Conservation (phyloP, 2,329 filamentous ascomycete genomes). For the Leptoxyphium fumago region DNA sequence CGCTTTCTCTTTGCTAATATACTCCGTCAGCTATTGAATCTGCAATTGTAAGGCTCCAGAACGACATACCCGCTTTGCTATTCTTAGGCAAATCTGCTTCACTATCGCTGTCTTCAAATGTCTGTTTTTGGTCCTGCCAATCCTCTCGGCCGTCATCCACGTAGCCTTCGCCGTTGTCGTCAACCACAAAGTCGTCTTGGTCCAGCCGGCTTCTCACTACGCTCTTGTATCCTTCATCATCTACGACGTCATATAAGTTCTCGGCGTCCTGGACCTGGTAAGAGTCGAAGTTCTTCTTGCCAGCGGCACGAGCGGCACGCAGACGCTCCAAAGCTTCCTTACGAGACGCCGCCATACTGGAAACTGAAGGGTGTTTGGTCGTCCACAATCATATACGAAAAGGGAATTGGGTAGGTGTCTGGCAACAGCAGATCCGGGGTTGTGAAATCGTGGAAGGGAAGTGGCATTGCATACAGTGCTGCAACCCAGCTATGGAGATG, state of each 20-base stretch:
- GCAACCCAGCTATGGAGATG: not conserved
- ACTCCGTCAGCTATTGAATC: not conserved
- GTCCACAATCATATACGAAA: no score
- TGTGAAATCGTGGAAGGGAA: not conserved
- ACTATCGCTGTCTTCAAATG: conserved; percentile 55
- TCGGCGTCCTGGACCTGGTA: conserved; percentile 78
- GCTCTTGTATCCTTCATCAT: conserved; percentile 95
- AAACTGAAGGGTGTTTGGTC: no score
- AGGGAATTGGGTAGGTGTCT: not conserved
- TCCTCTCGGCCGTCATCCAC: conserved; percentile 93
- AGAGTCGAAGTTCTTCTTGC: conserved; percentile 77
- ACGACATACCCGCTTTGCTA: conserved; percentile 39
- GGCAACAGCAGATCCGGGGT: not conserved
- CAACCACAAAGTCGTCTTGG: conserved; percentile 93
- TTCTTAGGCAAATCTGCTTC: conserved; percentile 50
- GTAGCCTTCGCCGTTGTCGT: conserved; percentile 95
- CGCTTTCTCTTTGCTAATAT: conserved; percentile 64
- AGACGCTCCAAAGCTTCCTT: conserved; percentile 51
- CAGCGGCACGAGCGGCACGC: conserved; percentile 66
- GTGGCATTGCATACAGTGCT: not conserved
- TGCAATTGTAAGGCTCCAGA: not conserved
- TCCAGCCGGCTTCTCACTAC: conserved; percentile 79
- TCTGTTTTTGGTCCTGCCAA: conserved; percentile 58
- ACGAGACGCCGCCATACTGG: conserved; percentile 10
- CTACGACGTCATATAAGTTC: conserved; percentile 86